phyloP scores from a whole-genome alignment of 441 rosid species.

The Gossypium trilobum region DNA sequence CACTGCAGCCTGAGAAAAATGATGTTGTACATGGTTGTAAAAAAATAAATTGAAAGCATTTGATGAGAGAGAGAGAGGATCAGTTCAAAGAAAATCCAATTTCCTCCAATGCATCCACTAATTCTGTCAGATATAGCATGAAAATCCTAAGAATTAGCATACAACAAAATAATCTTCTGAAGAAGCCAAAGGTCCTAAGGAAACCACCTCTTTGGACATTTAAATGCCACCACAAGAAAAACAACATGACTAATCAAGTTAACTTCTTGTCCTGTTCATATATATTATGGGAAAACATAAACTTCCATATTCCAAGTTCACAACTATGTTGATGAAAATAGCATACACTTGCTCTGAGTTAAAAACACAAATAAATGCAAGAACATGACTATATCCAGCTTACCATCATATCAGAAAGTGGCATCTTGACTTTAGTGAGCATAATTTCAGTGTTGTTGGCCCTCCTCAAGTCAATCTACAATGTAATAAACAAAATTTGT shows the following conservation, averaged over 20 bases:
- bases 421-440: slow-evolving; percentile 99
- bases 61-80: not conserved
- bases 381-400: slow-evolving; percentile 23
- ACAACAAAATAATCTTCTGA: not conserved
- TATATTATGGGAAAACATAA: not conserved
- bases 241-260: not conserved
- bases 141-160: slow-evolving; percentile 12
- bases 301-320: not conserved
- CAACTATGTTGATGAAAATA: slow-evolving; percentile 2
- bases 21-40: slow-evolving; percentile 13
- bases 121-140: slow-evolving; percentile 1
- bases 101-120: not conserved
- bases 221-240: not conserved
- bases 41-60: not conserved
- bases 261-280: not conserved
- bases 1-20: slow-evolving; percentile 67
- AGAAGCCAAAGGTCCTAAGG: slow-evolving; percentile 9
- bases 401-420: slow-evolving; percentile 97
- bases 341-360: not conserved
- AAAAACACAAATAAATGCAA: slow-evolving; percentile 5
- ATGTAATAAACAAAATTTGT: slow-evolving; percentile 12
- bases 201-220: not conserved
- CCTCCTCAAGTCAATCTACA: slow-evolving; percentile 89
- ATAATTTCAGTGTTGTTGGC: slow-evolving; percentile 98
- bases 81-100: not conserved